Base-by-base conservation (phyloP, 345 rosid species). In the Carallia pectinifolia region DNA sequence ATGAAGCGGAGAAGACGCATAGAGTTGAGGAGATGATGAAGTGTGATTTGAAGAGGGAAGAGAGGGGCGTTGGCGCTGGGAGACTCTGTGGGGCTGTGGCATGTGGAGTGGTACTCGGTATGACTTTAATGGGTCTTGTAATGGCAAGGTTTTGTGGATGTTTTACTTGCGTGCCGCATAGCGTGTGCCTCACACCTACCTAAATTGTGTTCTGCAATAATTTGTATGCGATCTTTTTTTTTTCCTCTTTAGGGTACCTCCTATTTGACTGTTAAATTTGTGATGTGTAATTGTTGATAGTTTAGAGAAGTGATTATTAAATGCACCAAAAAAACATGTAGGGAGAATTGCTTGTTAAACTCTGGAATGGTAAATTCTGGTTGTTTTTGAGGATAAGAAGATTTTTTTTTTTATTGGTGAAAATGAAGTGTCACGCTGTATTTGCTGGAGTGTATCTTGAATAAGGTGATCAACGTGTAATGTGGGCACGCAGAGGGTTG, bases 101-200 rank as follows among this genome's bases (percentile, higher is more conserved):
- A 4, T 58, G 47, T 10, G 86, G 86, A 15, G 70, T 76, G 31
- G 53, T 78, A 68, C 8, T 80, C 31, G 86, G 82, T 0, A 70
- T 74, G 72, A 70, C 31, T 54, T 58, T 76, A 55, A 67, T 78
- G 82, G 80, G 66, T 7, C 34, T 67, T 59, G 9, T 71, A 0
- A 48, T 71, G 68, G 53, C 48, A 1, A 70, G 47, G 13, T 73
- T 68, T 7, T 67, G 58, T 59, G 62, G 64, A 33, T 72, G 79
- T 61, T 73, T 69, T 33, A 4, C 44, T 52, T 27, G 6, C n/a
- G 56, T 13, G 0, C 29, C 58, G 15, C 63, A 58, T 3, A n/a
- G 23, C 16, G 30, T 17, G 30, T 36, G 7, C 53, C 62, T 44
- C 37, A 9, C 18, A 33, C 79, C 80, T 56, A 76, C 82, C 47